These are phyloP conservation scores for Triadica sebifera DNA, from an alignment of 345 rosid genomes.

Conservation along the genomic window DNA sequence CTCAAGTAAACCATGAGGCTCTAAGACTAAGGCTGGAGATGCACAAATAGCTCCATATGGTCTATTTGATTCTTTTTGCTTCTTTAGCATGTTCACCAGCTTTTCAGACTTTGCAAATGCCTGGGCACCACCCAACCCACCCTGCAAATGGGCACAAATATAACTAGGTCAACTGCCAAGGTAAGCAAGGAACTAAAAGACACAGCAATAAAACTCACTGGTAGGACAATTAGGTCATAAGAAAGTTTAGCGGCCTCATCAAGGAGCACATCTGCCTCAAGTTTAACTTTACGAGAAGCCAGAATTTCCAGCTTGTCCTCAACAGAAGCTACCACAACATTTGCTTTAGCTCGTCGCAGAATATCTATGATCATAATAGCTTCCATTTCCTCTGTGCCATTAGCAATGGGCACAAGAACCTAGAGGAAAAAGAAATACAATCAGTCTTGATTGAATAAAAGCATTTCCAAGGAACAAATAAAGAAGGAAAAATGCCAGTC, in stretches of 20 bases:
- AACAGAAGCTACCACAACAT: constrained; percentile 83
- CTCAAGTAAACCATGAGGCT: constrained; percentile 88
- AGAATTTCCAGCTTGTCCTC: constrained; percentile 69
- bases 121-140: constrained; percentile 95
- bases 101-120: constrained; percentile 76
- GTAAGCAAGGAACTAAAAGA: not conserved
- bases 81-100: constrained; percentile 73
- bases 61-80: constrained; percentile 65
- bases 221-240: constrained; percentile 82
- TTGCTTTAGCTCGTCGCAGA: constrained; percentile 79
- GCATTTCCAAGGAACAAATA: not conserved
- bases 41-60: constrained; percentile 98
- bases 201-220: constrained; percentile 43
- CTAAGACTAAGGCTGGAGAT: constrained; percentile 88
- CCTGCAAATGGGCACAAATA: constrained; percentile 37
- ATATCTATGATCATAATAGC: constrained; percentile 74
- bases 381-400: constrained; percentile 97
- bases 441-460: not conserved
- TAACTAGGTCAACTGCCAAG: not conserved
- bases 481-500: not conserved
- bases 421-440: constrained; percentile 28
- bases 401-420: constrained; percentile 90
- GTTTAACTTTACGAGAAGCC: constrained; percentile 80
- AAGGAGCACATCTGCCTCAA: constrained; percentile 80
- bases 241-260: constrained; percentile 81